These are phyloP conservation scores for Pythium dissotocum DNA, from an alignment of 352 stramenopile genomes.

Conservation along the genomic window DNA sequence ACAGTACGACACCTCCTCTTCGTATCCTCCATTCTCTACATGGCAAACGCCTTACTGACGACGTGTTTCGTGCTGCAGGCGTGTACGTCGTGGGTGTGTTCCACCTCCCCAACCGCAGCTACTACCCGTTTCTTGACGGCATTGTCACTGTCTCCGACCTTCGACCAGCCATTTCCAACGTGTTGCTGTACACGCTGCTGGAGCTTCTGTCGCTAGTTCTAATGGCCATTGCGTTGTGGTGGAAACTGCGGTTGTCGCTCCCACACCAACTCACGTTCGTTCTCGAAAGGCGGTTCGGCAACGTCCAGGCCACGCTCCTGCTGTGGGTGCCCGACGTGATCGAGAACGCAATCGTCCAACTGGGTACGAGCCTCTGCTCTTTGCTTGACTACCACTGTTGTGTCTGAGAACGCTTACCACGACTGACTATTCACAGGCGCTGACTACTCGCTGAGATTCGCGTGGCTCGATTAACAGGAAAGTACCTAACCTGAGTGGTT, in stretches of 20 bases:
- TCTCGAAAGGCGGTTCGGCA: conserved; percentile 11
- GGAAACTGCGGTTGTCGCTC: conserved; percentile 22
- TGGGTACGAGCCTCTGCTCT: neutral
- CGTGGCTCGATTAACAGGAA: conserved; percentile 10
- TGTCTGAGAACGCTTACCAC: too few species aligned
- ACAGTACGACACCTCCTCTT: too few species aligned
- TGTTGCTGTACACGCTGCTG: conserved; percentile 21
- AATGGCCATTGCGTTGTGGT: conserved; percentile 15
- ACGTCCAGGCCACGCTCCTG: conserved; percentile 23
- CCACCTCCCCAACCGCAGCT: conserved; percentile 25
- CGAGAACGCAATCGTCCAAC: conserved; percentile 21
- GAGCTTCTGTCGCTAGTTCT: conserved; percentile 19
- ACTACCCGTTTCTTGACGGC: conserved; percentile 15
- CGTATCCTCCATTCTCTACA: too few species aligned
- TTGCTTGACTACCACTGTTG: too few species aligned
- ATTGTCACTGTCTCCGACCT: too few species aligned
- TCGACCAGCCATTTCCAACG: neutral
- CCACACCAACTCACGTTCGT: conserved; percentile 27
- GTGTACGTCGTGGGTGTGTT: too few species aligned
- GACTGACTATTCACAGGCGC: neutral
- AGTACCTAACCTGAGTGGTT: too few species aligned
- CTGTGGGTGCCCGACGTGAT: conserved; percentile 25
- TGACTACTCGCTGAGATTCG: conserved; percentile 27
- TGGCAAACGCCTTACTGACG: too few species aligned
- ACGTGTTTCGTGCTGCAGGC: too few species aligned